Evolutionary conservation across 2,329 filamentous ascomycete species (phyloP).

Genomic region (Thielaviopsis ethacetica): DNA sequence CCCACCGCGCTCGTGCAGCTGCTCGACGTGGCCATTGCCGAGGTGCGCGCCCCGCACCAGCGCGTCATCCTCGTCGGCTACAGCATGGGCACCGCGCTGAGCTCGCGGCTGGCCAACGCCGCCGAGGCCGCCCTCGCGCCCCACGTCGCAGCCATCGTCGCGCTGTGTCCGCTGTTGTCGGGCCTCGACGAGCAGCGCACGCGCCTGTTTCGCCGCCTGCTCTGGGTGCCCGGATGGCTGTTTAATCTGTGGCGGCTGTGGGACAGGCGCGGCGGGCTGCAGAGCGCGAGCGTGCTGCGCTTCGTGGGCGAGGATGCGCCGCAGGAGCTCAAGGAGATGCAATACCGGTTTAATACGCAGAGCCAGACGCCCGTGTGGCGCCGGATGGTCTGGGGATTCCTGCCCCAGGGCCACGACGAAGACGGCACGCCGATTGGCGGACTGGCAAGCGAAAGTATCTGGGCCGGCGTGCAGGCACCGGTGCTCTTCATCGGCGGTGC

Average conservation of each 20-base stretch:
- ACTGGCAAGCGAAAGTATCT: slow-evolving; percentile 51
- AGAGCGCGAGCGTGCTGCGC: slow-evolving; percentile 63
- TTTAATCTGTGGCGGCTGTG: slow-evolving; percentile 64
- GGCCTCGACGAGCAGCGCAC: slow-evolving; percentile 37
- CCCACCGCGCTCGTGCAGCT: slow-evolving; percentile 60
- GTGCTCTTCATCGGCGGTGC: slow-evolving; percentile 67
- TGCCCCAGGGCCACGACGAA: slow-evolving; percentile 37
- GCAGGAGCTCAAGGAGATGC: slow-evolving; percentile 46
- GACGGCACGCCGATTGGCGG: slow-evolving; percentile 40
- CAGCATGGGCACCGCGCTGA: slow-evolving; percentile 74
- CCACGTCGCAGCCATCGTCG: slow-evolving; percentile 43
- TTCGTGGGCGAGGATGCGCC: slow-evolving; percentile 58
- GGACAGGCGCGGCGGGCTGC: slow-evolving; percentile 61
- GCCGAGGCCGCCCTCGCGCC: slow-evolving; percentile 15
- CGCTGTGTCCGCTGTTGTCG: slow-evolving; percentile 57
- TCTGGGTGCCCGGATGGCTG: slow-evolving; percentile 52
- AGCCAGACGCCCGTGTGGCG: slow-evolving; percentile 71
- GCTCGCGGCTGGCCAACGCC: slow-evolving; percentile 47
- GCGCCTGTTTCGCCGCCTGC: slow-evolving; percentile 34
- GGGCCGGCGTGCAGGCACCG: slow-evolving; percentile 57
- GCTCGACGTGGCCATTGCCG: slow-evolving; percentile 56
- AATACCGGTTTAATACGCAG: slow-evolving; percentile 64
- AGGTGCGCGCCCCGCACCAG: slow-evolving; percentile 53
- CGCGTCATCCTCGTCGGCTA: slow-evolving; percentile 70
- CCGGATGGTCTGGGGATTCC: slow-evolving; percentile 57